A percentile compares a stretch with the other conserved stretches of the same genome.
Evolutionary conservation across 768 basidiomycete genomes (phyloP).

Genomic region (Serendipita sp.): DNA sequence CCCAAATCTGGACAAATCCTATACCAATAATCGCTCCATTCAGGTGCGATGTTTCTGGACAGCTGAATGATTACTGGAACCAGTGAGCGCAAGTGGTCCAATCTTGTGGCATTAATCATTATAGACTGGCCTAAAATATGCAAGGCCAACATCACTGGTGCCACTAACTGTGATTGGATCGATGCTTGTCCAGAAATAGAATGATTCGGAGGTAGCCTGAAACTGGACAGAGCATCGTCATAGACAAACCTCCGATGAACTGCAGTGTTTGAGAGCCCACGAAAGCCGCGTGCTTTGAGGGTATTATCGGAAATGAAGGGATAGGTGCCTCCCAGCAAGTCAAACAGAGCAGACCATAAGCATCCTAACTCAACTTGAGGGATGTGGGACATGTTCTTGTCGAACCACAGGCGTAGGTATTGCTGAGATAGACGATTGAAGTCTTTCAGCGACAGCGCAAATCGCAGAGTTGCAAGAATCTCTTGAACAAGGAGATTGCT

Average conservation of each 20-base stretch:
- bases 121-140: conserved; percentile 55
- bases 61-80: conserved; percentile 34
- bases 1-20: conserved; percentile 52
- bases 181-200: conserved; percentile 10
- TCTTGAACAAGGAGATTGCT: conserved; percentile 1
- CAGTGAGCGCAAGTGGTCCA: conserved; percentile 42
- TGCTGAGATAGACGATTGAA: neutral
- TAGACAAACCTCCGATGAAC: conserved; percentile 37
- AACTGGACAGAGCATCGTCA: conserved; percentile 38
- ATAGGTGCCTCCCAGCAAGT: neutral
- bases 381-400: neutral
- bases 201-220: conserved; percentile 25
- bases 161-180: conserved; percentile 16
- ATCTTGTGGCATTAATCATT: conserved; percentile 28
- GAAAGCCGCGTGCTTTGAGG: conserved; percentile 28
- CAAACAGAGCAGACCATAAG: neutral
- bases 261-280: conserved; percentile 28
- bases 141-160: conserved; percentile 51
- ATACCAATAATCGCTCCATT: conserved; percentile 92
- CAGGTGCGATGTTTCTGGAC: conserved; percentile 42
- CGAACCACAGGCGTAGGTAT: neutral
- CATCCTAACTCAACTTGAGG: neutral
- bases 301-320: neutral
- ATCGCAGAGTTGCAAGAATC: neutral
- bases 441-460: neutral